These are phyloP conservation scores for Penicillium canariense DNA, from an alignment of 495 filamentous ascomycete genomes.

Conservation along the genomic window DNA sequence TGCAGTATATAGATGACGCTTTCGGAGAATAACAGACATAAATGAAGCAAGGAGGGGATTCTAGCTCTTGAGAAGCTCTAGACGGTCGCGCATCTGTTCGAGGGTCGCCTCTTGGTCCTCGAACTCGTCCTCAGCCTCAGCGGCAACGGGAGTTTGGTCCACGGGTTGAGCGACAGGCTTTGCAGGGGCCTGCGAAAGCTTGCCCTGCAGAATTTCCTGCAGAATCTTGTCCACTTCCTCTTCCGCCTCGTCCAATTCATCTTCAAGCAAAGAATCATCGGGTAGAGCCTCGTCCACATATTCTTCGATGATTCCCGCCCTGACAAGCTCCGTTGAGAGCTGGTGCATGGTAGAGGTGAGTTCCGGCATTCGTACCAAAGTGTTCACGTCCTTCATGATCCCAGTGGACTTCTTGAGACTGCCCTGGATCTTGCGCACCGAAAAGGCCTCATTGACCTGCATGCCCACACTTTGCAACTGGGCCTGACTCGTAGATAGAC, in stretches of 20 bases:
- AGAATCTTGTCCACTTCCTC: conserved; percentile 90
- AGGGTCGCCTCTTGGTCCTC: conserved; percentile 84
- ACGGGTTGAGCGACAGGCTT: conserved; percentile 52
- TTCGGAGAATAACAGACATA: not conserved
- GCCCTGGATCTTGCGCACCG: conserved; percentile 93
- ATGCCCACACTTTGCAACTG: conserved; percentile 92
- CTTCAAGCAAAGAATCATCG: conserved; percentile 66
- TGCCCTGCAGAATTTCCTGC: conserved; percentile 81
- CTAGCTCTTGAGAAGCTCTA: conserved; percentile 91
- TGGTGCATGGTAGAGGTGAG: conserved; percentile 88
- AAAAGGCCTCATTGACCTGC: conserved; percentile 97
- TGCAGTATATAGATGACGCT: conserved; percentile 3
- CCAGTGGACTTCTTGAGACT: conserved; percentile 80
- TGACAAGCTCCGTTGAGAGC: conserved; percentile 81
- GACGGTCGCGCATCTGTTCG: conserved; percentile 85
- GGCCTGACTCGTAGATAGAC: conserved; percentile 81
- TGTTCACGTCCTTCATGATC: conserved; percentile 97
- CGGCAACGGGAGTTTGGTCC: conserved; percentile 43
- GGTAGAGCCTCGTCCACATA: conserved; percentile 87
- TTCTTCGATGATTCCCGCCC: conserved; percentile 96
- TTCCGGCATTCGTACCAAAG: conserved; percentile 78
- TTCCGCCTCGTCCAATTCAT: conserved; percentile 86
- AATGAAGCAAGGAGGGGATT: not conserved
- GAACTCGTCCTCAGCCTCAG: conserved; percentile 59
- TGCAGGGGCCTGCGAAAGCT: conserved; percentile 62